Evolutionary conservation across 2,329 filamentous ascomycete species (phyloP).

Genomic region (Cytospora mali): DNA sequence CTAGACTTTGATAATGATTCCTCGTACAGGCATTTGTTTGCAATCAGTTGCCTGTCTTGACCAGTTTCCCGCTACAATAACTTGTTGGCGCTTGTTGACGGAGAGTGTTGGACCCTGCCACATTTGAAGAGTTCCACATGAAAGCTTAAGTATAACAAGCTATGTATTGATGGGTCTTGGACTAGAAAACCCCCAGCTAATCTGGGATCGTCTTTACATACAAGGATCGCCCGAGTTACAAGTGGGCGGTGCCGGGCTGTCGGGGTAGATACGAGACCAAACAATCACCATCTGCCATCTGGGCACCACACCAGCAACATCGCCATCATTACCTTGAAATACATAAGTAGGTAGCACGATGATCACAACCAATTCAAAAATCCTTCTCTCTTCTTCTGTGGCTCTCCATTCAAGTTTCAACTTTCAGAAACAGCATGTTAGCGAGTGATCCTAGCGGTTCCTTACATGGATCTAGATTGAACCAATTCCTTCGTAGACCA

Average conservation of each 20-base stretch:
- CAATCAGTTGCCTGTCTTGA: too few species aligned
- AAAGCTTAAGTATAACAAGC: too few species aligned
- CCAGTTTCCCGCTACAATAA: too few species aligned
- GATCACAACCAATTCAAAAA: background rate
- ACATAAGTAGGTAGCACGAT: background rate
- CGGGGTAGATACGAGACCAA: background rate
- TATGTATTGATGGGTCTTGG: background rate
- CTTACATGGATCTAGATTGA: background rate
- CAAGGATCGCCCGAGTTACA: too few species aligned
- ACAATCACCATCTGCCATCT: background rate
- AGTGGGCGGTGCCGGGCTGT: background rate
- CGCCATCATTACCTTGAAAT: background rate
- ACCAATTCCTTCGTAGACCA: background rate
- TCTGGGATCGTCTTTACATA: background rate
- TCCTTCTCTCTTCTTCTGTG: background rate
- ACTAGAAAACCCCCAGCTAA: too few species aligned
- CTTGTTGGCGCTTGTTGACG: too few species aligned
- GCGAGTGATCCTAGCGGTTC: background rate
- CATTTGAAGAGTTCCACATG: too few species aligned
- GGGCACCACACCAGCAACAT: too few species aligned
- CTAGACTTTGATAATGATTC: too few species aligned
- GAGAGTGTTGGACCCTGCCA: too few species aligned
- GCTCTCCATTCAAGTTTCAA: too few species aligned
- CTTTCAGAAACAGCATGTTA: background rate
- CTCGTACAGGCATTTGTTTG: too few species aligned